These are phyloP conservation scores for Beauveria asiatica DNA, from an alignment of 2,329 filamentous ascomycete genomes.

Conservation along the genomic window DNA sequence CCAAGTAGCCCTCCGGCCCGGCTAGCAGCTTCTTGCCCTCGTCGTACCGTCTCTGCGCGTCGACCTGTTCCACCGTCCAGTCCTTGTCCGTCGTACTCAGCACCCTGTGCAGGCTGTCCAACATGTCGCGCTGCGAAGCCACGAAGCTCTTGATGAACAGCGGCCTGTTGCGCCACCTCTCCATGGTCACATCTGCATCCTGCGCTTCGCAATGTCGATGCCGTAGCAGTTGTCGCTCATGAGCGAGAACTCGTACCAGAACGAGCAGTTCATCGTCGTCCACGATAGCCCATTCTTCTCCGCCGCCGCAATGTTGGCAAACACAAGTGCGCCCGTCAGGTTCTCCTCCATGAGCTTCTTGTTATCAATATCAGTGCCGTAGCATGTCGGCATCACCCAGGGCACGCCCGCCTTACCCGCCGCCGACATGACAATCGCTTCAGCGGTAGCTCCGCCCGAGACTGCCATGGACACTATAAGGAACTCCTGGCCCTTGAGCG, in stretches of 20 bases:
- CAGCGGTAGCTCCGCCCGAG: slow-evolving; percentile 30
- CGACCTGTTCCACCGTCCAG: slow-evolving; percentile 48
- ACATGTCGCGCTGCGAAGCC: slow-evolving; percentile 55
- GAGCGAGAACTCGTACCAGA: slow-evolving; percentile 46
- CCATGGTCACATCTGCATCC: slow-evolving; percentile 28
- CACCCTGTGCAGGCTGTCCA: slow-evolving; percentile 51
- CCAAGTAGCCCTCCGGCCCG: slow-evolving; percentile 25
- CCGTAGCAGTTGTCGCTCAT: slow-evolving; percentile 30
- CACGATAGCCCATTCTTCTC: slow-evolving; percentile 25
- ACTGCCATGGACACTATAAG: slow-evolving; percentile 42
- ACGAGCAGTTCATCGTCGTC: slow-evolving; percentile 33
- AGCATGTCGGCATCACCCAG: slow-evolving; percentile 44
- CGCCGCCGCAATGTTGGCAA: slow-evolving; percentile 26
- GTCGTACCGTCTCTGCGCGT: slow-evolving; percentile 35
- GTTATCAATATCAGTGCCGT: slow-evolving; percentile 23
- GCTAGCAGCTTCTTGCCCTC: slow-evolving; percentile 36
- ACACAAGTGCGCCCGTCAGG: slow-evolving; percentile 13
- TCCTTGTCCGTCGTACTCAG: slow-evolving; percentile 48
- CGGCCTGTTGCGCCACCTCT: slow-evolving; percentile 33
- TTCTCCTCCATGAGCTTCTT: slow-evolving; percentile 24
- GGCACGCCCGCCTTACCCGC: slow-evolving; percentile 41
- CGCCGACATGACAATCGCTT: slow-evolving; percentile 37
- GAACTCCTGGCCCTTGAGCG: slow-evolving; percentile 45
- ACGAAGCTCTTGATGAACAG: slow-evolving; percentile 49
- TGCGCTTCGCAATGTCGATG: slow-evolving; percentile 37